Base-by-base conservation (phyloP, 2,329 filamentous ascomycete genomes). In the Ceratocystis papillata region DNA sequence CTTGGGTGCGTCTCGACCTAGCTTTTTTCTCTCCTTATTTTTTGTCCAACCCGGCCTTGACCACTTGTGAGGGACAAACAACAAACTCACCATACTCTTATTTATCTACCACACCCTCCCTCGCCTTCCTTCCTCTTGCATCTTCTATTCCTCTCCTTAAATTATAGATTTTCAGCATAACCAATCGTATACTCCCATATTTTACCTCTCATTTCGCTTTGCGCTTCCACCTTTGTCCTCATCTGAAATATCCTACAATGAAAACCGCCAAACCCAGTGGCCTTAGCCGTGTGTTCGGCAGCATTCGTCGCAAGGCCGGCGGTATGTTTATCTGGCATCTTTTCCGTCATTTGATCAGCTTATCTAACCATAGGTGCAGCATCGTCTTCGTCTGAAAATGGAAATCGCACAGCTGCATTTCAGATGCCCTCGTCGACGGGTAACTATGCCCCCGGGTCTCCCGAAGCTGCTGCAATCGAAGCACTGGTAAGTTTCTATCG, bases 191-290 rank as follows among this genome's bases (percentile, higher is more conserved):
- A 7, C 22, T 37, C 20, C 37, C 10, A 4, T 10, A 15, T 12
- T 15, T 4, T 15, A 41, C 3, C 12, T 41, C 37, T 4, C 3
- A 41, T 41, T 41, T 41, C 12, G 37, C 37, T 41, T 41, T 41
- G 37, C 37, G 10, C 22, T 50, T 17, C 44, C 4, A 12, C 61
- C 5, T 25, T 30, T 46, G 59, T 61, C 37, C n/a, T 61, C 41
- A 5, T 8, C 41, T 2, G 8, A 15, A 15, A 46, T 15, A 20
- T 46, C 12, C 33, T 22, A 44, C 10, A 17, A 67, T 67, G 65
- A 67, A 67, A 53, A 62, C 65, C n/a, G 63, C 60, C 30, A 67
- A 67, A 28, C 37, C 65, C 25, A 61, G 50, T 37, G 62, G 65
- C 50, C 57, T 67, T 12, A 64, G 65, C 30, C 65, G 65, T 50